A percentile compares a stretch with the other conserved stretches of the same genome.
Conservation (phyloP, 2,329 filamentous ascomycete species). For the Cladophialophora yegresii region DNA sequence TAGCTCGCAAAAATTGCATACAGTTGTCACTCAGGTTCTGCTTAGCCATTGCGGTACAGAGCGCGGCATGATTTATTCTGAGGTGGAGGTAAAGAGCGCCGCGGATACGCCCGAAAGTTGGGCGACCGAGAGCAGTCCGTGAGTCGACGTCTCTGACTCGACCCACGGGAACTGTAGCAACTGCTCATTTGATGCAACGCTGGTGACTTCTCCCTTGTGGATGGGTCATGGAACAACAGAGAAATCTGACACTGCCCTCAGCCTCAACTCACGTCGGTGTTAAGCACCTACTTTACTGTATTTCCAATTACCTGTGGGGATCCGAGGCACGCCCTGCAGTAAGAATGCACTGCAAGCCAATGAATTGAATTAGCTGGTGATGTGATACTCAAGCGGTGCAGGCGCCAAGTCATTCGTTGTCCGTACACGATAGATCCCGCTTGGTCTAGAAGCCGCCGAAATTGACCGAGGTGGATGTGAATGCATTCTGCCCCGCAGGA, state of each 20-base stretch:
- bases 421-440: neutral
- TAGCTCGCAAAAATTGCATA: neutral
- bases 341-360: neutral
- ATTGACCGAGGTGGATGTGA: neutral
- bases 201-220: neutral
- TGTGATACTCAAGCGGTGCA: neutral
- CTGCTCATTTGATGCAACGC: neutral
- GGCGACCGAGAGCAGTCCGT: neutral
- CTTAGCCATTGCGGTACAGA: neutral
- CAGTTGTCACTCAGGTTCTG: neutral
- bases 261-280: neutral
- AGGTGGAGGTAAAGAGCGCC: neutral
- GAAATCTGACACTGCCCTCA: neutral
- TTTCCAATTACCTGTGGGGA: neutral
- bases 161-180: neutral
- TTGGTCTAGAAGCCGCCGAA: neutral
- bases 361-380: neutral
- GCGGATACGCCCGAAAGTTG: no score
- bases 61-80: neutral
- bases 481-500: neutral
- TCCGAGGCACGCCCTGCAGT: neutral
- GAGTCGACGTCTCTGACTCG: neutral
- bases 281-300: neutral
- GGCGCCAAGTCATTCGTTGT: neutral
- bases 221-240: neutral